Base-by-base conservation (phyloP, 2,329 filamentous ascomycete species). In the Phaeomoniella chlamydospora region DNA sequence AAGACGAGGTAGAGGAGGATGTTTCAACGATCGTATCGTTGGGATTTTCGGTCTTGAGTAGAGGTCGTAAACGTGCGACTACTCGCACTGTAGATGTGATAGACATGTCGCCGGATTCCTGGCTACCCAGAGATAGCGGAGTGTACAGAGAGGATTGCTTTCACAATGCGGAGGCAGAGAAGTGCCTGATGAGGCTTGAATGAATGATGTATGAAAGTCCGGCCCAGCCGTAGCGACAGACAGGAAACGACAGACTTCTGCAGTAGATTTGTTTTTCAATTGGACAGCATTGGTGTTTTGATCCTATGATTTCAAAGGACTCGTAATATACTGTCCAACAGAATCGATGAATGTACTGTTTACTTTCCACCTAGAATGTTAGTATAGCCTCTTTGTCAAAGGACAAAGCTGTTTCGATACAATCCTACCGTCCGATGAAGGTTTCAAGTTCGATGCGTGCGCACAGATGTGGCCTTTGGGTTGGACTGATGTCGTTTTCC, bases 61-160 rank as follows among this genome's bases (percentile, higher is more conserved):
- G 72, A 36, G 88, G 88, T 48, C 88, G 79, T 49, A 98, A 82
- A 46, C 90, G 75, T 40, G 88, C 87, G 44, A 96, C 83, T 40
- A 96, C 87, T 52, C 84, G 72, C 46, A 94, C 83, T 26, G 22
- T 26, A n/a, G 22, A 6, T n/a, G n/a, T 26, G 9, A 6, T n/a
- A 9, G 9, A n/a, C 9, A n/a, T 26, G 22, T 26, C 9, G 17
- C 15, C 5, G 5, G 13, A 10, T 18, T 4, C 12, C 31, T 26
- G 9, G 6, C 22, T 26, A n/a, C n/a, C 22, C 9, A n/a, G 22
- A 26, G 22, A n/a, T 26, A 26, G 22, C n/a, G 22, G 22, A 26
- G n/a, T 26, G n/a, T 26, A 26, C 22, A 26, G n/a, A 9, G 22
- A n/a, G 9, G 22, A 26, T 26, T 26, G 22, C 6, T 26, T 26